These are phyloP conservation scores for Colletotrichum shisoi DNA, from an alignment of 2,329 filamentous ascomycete species.

Conservation along the genomic window DNA sequence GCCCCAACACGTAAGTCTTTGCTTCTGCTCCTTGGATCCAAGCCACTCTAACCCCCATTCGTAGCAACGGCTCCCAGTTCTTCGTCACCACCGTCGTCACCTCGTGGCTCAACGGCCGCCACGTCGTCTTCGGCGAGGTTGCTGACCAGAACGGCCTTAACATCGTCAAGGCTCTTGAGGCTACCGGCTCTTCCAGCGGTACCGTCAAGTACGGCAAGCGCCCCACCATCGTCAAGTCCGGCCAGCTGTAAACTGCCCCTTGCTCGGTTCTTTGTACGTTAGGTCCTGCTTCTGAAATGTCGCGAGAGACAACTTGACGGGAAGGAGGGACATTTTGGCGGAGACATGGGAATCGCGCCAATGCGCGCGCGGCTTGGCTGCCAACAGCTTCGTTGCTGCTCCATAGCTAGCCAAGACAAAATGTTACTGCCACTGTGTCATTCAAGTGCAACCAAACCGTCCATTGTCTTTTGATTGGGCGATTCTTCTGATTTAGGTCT, in stretches of 20 bases:
- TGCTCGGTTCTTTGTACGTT: conserved; percentile 41
- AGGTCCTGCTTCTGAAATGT: conserved; percentile 25
- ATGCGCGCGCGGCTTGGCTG: conserved; percentile 25
- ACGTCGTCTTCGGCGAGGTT: conserved; percentile 86
- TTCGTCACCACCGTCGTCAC: conserved; percentile 95
- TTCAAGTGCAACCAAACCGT: not conserved
- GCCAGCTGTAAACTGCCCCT: conserved; percentile 54
- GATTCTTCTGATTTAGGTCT: no score
- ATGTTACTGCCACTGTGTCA: conserved; percentile 23
- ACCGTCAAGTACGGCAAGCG: conserved; percentile 64
- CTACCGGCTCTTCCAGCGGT: conserved; percentile 64
- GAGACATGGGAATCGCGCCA: conserved; percentile 28
- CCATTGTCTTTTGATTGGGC: not conserved
- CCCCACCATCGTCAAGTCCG: conserved; percentile 65
- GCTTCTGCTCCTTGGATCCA: not conserved
- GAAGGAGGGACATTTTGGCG: conserved; percentile 22
- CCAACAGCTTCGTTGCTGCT: conserved; percentile 16
- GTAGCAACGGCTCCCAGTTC: conserved; percentile 96
- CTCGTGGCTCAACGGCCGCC: conserved; percentile 81
- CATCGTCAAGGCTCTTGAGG: conserved; percentile 69
- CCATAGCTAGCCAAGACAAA: conserved; percentile 36
- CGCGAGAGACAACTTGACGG: conserved; percentile 21
- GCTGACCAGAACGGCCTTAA: conserved; percentile 58
- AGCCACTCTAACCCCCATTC: conserved; percentile 48
- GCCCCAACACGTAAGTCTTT: conserved; percentile 80